A percentile compares a stretch with the other conserved stretches of the same genome.
Conservation (phyloP, 805 yeast species). For the Wickerhamiella shivajii region DNA sequence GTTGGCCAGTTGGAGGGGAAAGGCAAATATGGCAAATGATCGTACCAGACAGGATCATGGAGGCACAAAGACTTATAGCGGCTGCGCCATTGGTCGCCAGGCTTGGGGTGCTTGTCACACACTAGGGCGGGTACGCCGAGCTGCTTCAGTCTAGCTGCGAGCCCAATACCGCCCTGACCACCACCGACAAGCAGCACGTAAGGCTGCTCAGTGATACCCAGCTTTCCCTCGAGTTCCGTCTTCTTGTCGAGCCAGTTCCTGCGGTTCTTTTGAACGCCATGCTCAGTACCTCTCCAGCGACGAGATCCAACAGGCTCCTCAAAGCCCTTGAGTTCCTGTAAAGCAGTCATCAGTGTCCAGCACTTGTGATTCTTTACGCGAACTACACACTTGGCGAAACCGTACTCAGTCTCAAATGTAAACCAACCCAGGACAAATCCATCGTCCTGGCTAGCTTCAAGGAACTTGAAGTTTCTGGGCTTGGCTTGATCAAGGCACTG, state of each 20-base stretch:
- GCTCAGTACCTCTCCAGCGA: constrained; percentile 3
- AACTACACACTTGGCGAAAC: constrained; percentile 3
- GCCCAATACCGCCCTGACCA: constrained; percentile 33
- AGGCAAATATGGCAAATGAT: constrained; percentile 29
- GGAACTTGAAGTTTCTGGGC: constrained; percentile 1
- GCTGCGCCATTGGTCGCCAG: constrained; percentile 36
- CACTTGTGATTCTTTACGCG: constrained; percentile 1
- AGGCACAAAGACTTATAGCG: constrained; percentile 32
- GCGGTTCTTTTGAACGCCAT: constrained; percentile 3
- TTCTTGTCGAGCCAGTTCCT: constrained; percentile 5
- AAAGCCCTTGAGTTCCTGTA: constrained; percentile 4
- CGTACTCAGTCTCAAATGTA: not conserved
- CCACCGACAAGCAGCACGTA: constrained; percentile 34
- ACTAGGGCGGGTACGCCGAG: constrained; percentile 30
- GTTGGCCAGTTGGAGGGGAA: constrained; percentile 32
- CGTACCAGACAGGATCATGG: constrained; percentile 34
- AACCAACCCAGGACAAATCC: constrained; percentile 1
- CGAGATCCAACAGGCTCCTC: constrained; percentile 1
- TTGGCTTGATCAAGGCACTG: not conserved
- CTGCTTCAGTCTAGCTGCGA: constrained; percentile 30
- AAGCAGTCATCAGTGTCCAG: constrained; percentile 4
- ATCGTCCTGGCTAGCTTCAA: constrained; percentile 1
- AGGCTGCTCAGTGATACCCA: constrained; percentile 20
- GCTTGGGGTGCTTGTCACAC: constrained; percentile 26
- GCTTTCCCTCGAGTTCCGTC: constrained; percentile 1